Percentiles rank a stretch among this genome's conserved stretches.
phyloP scores from a whole-genome alignment of 108 stramenopile genomes.

The Phaeodactylum tricornutum region DNA sequence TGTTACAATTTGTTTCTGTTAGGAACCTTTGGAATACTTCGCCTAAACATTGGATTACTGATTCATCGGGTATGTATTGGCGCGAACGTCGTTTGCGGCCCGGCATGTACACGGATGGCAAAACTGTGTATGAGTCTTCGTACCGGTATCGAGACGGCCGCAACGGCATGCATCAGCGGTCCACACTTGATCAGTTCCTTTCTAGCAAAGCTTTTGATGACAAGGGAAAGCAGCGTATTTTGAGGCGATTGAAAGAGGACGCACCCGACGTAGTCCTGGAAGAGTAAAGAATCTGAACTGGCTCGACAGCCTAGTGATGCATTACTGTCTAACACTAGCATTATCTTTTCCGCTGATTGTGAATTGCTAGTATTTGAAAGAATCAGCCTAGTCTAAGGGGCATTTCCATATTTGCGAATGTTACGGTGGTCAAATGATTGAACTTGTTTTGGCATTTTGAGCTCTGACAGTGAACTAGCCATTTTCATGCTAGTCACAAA shows the following conservation, averaged over 20 bases:
- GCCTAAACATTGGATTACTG: slow-evolving; percentile 63
- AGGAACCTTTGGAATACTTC: slow-evolving; percentile 83
- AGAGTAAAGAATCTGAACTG: slow-evolving; percentile 9
- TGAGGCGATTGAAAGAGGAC: slow-evolving; percentile 52
- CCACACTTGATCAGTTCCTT: slow-evolving; percentile 40
- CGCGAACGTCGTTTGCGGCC: slow-evolving; percentile 74
- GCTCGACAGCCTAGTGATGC: not conserved
- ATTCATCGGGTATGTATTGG: slow-evolving; percentile 77
- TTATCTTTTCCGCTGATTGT: not conserved
- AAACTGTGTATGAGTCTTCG: slow-evolving; percentile 53
- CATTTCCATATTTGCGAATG: not conserved
- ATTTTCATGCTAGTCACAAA: too few relatives aligned
- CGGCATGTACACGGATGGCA: slow-evolving; percentile 80
- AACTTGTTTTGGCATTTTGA: not conserved
- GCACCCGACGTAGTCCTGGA: slow-evolving; percentile 77
- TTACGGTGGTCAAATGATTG: not conserved
- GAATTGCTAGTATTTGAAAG: not conserved
- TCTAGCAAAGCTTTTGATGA: slow-evolving; percentile 17
- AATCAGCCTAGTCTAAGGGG: not conserved
- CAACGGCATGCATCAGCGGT: slow-evolving; percentile 67
- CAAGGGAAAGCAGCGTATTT: slow-evolving; percentile 31
- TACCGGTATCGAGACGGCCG: slow-evolving; percentile 76
- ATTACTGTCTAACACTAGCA: not conserved
- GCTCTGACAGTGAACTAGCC: too few relatives aligned
- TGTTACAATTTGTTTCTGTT: slow-evolving; percentile 5